A percentile compares a stretch with the other conserved stretches of the same genome.
Conservation (phyloP, 768 basidiomycete genomes). For the Suillus brevipes region DNA sequence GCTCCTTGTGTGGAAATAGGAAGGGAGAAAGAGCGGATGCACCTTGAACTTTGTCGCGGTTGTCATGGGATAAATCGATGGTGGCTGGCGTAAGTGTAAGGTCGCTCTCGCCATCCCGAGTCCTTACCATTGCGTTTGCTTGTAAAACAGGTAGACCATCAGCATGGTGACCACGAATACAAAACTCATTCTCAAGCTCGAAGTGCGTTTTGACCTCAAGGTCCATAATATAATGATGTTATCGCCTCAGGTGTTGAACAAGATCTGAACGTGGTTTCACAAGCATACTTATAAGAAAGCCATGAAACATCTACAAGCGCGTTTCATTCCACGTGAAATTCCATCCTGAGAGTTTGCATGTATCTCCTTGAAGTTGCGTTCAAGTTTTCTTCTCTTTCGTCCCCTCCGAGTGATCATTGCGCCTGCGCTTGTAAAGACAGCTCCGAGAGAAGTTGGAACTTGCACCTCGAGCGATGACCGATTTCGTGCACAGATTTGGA, state of each 20-base stretch:
- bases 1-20: constrained; percentile 51
- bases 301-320: neutral
- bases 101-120: neutral
- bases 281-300: neutral
- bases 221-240: neutral
- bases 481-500: constrained; percentile 62
- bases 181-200: neutral
- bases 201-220: neutral
- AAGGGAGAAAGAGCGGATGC: neutral
- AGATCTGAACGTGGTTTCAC: neutral
- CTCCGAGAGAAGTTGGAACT: constrained; percentile 48
- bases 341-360: constrained; percentile 10
- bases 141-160: neutral
- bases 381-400: constrained; percentile 23
- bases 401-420: constrained; percentile 22
- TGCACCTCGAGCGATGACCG: constrained; percentile 74
- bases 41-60: neutral
- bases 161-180: neutral
- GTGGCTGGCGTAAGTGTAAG: neutral
- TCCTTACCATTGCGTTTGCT: neutral
- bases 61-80: neutral
- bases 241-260: neutral
- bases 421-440: constrained; percentile 49
- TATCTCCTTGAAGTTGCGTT: constrained; percentile 19
- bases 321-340: constrained; percentile 35